Base-by-base conservation (phyloP, 2,329 filamentous ascomycete species). In the Neocucurbitaria cava region DNA sequence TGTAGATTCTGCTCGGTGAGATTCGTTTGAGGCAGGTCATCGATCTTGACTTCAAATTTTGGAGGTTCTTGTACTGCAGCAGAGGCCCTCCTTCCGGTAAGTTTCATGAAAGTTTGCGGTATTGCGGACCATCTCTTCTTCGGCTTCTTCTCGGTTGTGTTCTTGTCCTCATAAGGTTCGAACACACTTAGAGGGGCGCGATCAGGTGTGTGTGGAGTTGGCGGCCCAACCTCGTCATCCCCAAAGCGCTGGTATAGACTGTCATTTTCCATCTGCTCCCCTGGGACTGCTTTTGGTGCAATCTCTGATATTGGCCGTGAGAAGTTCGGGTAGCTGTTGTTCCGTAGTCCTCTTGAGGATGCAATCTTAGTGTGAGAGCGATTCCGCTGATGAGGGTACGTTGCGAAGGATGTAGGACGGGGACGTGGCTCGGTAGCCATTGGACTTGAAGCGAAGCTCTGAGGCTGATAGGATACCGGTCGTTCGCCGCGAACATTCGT, bases 281-380 rank as follows among this genome's bases (percentile, higher is more conserved):
- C 66, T 8, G 62, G 58, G 6, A 68, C 35, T 13, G 58, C 54
- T 33, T 58, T 67, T n/a, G 60, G 56, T 8, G 53, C 49, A 33
- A 49, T 52, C 17, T 48, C 56, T 7, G 68, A 66, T 18, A 62
- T 53, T 13, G 65, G 68, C 0, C 64, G 60, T 2, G 68, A 66
- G 31, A 60, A 64, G 43, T 67, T 69, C 9, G 66, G 63, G 21
- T 64, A 65, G 49, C 58, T 69, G 44, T 68, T 67, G 5, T 64
- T 56, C 39, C 65, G 57, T 11, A 67, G 49, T 2, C 67, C 66
- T 48, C 68, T 54, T 6, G 69, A 72, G 3, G 69, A 72, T 2
- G 69, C 69, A 40, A 73, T 70, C 51, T 66, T 71, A 26, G 52
- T 62, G 17, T 60, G 64, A 6, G 65, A 65, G 18, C 69, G 62